Base-by-base conservation (phyloP, 164 flowering plant species). In the Houttuynia cordata region DNA sequence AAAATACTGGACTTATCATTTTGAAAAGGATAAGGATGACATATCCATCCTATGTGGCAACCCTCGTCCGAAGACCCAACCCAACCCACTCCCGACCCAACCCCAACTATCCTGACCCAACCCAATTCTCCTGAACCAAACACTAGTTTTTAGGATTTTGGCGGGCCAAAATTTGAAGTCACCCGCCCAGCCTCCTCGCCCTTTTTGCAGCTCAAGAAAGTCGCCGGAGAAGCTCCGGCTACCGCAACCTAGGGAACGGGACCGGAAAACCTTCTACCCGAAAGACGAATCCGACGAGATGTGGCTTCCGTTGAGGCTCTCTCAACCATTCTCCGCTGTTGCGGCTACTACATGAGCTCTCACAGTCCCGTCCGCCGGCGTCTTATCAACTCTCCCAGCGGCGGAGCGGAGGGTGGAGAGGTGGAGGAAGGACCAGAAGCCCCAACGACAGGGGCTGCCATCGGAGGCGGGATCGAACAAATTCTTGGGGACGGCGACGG, bases 181-280 rank as follows among this genome's bases (percentile, higher is more conserved):
- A n/a, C n/a, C n/a, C n/a, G n/a, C n/a, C n/a, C n/a, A n/a, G n/a
- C n/a, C n/a, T n/a, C n/a, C n/a, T n/a, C n/a, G n/a, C n/a, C n/a
- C n/a, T n/a, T n/a, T n/a, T n/a, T n/a, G n/a, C n/a, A n/a, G 74
- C 75, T 86, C 96, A 45, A 93, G 80, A 59, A 93, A 86, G 51
- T 88, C 98, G 3, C 98, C 96, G 1, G 96, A 86, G 67, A 93
- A 93, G 78, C 97, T 90, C 78, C 94, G 68, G 75, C 96, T 89
- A 1, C 98, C 97, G 57, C 97, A 90, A 17, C 97, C 96, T 10
- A 90, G 96, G 57, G 98, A 93, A 83, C 97, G 87, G 56, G 97
- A 93, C 73, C 97, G 77, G 10, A 90, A 83, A 1, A 93, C 98
- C 64, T 90, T 87, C 17, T 95, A 68, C 39, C 78, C 88, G 45